Conservation (phyloP, 2,329 filamentous ascomycete species). For the Beauveria brongniartii region DNA sequence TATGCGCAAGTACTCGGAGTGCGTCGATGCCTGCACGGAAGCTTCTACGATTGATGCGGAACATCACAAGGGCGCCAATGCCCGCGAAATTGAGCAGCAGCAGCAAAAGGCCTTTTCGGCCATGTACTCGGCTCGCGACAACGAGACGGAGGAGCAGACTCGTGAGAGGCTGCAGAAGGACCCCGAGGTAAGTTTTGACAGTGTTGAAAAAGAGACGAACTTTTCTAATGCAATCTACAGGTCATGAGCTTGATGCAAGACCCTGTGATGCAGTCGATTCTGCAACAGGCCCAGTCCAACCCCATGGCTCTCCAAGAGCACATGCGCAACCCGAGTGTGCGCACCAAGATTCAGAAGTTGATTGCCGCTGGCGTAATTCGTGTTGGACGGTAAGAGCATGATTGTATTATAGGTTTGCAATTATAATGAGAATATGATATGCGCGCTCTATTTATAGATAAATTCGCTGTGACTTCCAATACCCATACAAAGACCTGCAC, state of each 20-base stretch:
- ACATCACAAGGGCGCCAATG: constrained; percentile 63
- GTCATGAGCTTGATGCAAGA: constrained; percentile 91
- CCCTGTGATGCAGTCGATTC: constrained; percentile 93
- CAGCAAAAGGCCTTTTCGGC: constrained; percentile 85
- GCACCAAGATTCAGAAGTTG: constrained; percentile 87
- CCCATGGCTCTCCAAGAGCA: constrained; percentile 91
- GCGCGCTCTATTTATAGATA: neutral
- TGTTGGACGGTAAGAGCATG: constrained; percentile 39
- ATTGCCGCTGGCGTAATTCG: constrained; percentile 89
- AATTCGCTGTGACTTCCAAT: neutral
- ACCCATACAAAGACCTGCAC: neutral
- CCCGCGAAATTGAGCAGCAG: constrained; percentile 86
- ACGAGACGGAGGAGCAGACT: constrained; percentile 94
- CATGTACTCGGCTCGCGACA: constrained; percentile 85
- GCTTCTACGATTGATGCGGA: constrained; percentile 69
- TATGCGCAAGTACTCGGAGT: constrained; percentile 98
- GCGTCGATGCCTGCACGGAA: constrained; percentile 79
- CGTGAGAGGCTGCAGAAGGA: constrained; percentile 84
- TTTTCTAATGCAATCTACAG: constrained; percentile 29
- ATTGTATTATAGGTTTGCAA: constrained; percentile 11
- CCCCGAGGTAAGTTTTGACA: constrained; percentile 61
- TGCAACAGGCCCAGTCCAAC: constrained; percentile 92
- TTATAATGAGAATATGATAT: constrained; percentile 11
- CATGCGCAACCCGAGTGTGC: constrained; percentile 85
- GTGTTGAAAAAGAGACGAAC: neutral